Base-by-base conservation (phyloP, 2,329 filamentous ascomycete genomes). In the Ophioceras dolichostomum region DNA sequence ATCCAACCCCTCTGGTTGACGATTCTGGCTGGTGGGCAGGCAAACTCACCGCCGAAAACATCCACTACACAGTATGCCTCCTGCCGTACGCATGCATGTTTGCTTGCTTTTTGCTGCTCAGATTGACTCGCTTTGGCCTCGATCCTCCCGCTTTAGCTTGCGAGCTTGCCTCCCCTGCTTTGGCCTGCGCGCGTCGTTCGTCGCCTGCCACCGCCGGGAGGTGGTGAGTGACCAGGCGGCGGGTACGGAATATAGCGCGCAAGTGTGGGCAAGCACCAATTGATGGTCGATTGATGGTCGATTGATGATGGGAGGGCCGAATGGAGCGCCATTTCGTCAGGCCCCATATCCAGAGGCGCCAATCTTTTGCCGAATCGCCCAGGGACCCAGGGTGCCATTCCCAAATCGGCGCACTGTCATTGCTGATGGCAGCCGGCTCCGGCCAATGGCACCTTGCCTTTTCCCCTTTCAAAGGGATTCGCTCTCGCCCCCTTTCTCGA, bases 401-500 rank as follows among this genome's bases (percentile, higher is more conserved):
- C 8, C 22, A 26, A 26, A 12, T 12, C 8, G 7, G 22, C 8
- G 22, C 22, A 26, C 22, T 26, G 22, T n/a, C n/a, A n/a, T n/a
- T n/a, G 22, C 8, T 12, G 12, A 26, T 7, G 22, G 22, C 22
- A 26, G 22, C 22, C 7, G 8, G 22, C 8, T 7, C 22, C 7
- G 22, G 22, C 32, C 19, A 34, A 34, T 34, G 32, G 32, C 17
- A 34, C 32, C 30, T 38, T 22, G 28, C 36, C 30, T 32, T 32
- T 14, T 28, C 36, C 37, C 16, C n/a, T 39, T 16, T 5, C 32
- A 12, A 32, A 33, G 24, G 36, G 35, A n/a, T n/a, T n/a, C n/a
- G n/a, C n/a, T n/a, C n/a, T n/a, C n/a, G 22, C 26, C 27, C 20
- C 24, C 20, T 22, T 27, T 27, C 5, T 37, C 35, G 17, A 21